Base-by-base conservation (phyloP, 2,329 filamentous ascomycete species). In the Claviceps fusiformis region DNA sequence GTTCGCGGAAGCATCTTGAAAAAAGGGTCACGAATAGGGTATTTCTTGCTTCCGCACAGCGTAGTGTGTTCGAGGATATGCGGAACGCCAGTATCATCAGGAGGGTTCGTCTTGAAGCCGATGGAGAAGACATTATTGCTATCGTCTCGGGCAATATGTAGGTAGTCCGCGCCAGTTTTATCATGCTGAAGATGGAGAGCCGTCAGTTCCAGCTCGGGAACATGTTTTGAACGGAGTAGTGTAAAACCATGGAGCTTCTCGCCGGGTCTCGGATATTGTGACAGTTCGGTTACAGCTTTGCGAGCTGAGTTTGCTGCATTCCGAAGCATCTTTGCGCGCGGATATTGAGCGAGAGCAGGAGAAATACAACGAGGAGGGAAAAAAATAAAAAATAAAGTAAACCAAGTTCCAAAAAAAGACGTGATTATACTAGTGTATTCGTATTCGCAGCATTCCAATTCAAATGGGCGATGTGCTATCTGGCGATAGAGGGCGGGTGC, bases 51-150 rank as follows among this genome's bases (percentile, higher is more conserved):
- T 27, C 93, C 93, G 66, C 93, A 98, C 47, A 98, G 75, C 1
- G 93, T 97, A 24, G 93, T 96, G 73, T 98, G 93, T 74, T 98
- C 93, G 55, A 98, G 78, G 62, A 98, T 97, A 72, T 98, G 93
- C 19, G 93, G 93, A 47, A 98, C 84, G 52, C 93, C 93, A 0
- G 93, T 97, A 65, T 93, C 90, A 71, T 98, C 90, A 9, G 91
- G 91, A 19, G 93, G 93, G 68, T 97, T 97, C 29, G 93, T 98
- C 80, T 96, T 96, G 82, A 98, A 98, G 53, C 91, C 93, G 65
- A 98, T 95, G 43, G 91, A 95, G 73, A 98, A 98, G 67, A 97
- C 93, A 87, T 98, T 98, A 75, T 98, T 98, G 75, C 86, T 87
- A 67, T 98, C 93, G 56, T 97, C 90, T 62, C 92, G 80, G 17